Base-by-base conservation (phyloP, 2,329 filamentous ascomycete species). In the Penicillium sp. region DNA sequence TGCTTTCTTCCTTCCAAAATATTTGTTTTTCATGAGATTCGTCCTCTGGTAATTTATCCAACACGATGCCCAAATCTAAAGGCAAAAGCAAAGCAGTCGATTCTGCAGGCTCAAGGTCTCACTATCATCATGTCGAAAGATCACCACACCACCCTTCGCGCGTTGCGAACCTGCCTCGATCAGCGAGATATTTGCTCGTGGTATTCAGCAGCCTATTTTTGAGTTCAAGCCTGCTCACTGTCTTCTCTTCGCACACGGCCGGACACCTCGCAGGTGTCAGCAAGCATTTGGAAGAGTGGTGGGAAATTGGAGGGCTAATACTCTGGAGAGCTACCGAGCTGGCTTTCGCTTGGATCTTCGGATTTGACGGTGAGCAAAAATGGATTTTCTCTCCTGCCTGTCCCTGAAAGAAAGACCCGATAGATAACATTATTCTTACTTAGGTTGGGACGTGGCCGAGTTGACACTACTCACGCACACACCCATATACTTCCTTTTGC, bases 401-500 rank as follows among this genome's bases (percentile, higher is more conserved):
- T 8, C 30, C 16, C 28, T 35, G 3, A 23, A 12, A 12, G 20
- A 43, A 43, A 9, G 16, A 43, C 23, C 40, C 40, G 40, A 8
- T 45, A 24, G n/a, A 40, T 52, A 35, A 52, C 33, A 43, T 20
- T 24, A 20, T 43, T 28, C 47, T 38, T 18, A 21, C 35, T 47
- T 57, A 78, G 85, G 88, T 74, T 80, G 84, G 68, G 87, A 90
- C 70, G 77, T 88, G 51, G 82, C 82, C 11, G 80, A 83, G 47
- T 76, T 90, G 66, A 83, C 83, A 58, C 70, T 90, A 59, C 77
- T 97, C 43, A 86, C 87, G 55, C 86, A 91, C 72, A 83, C 88
- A 20, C 93, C 92, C 45, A 83, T 84, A 65, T 83, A 88, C 60
- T 89, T 89, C 68, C 84, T 97, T 45, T 79, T 96, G 26, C 79